These are phyloP conservation scores for Juncus effusus DNA, from an alignment of 176 grass and related monocot genomes.

Conservation along the genomic window DNA sequence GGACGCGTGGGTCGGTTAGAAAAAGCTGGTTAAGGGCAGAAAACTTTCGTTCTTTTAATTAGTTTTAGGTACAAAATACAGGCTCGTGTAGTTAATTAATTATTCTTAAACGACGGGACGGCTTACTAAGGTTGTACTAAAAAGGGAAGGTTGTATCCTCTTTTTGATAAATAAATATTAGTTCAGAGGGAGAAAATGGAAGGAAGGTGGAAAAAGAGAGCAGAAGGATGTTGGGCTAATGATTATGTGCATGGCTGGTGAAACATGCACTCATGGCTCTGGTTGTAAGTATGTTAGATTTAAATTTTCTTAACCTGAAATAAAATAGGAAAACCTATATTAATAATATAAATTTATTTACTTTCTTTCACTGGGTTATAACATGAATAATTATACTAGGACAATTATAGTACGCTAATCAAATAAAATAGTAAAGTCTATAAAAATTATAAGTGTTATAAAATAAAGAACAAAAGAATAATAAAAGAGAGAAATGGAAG, in stretches of 20 bases:
- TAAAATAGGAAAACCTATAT: no score
- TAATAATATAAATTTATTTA: no score
- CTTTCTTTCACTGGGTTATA: no score
- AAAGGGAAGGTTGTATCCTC: not conserved
- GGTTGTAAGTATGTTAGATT: no score
- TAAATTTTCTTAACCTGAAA: no score
- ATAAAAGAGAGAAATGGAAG: no score
- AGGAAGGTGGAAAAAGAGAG: conserved; percentile 5
- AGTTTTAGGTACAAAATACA: not conserved
- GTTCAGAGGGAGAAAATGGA: not conserved
- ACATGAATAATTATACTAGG: no score
- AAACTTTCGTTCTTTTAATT: not conserved
- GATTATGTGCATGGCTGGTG: conserved; percentile 3
- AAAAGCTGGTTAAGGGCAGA: not conserved
- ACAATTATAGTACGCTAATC: no score
- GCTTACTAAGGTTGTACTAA: conserved; percentile 1
- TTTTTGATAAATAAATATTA: not conserved
- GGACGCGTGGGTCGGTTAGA: conserved; percentile 12
- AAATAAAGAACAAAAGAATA: no score
- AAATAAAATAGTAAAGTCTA: no score
- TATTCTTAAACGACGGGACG: not conserved
- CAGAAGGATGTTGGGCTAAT: conserved; percentile 2
- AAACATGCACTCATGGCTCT: not conserved
- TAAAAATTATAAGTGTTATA: no score
- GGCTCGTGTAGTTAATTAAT: not conserved